Base-by-base conservation (phyloP, 345 rosid genomes). In the Garcia nutans region DNA sequence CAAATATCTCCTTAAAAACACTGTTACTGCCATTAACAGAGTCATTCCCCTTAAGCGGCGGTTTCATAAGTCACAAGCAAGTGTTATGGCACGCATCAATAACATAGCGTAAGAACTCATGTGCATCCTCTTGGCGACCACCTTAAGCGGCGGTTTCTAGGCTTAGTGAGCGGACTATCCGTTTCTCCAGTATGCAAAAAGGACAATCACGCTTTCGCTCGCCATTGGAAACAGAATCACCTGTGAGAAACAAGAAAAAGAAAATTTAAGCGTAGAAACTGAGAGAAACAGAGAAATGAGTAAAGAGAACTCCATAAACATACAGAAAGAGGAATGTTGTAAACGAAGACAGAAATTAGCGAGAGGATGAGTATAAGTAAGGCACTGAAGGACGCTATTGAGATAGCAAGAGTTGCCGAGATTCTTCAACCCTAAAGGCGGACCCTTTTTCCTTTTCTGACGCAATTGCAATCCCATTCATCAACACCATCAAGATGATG, bases 391-490 rank as follows among this genome's bases (percentile, higher is more conserved):
- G 80, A 86, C 99, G 88, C 97, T 89, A 85, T 96, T 96, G 78
- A 96, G 93, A 80, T 96, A 96, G 71, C 99, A 96, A 44, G 97
- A 85, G 85, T 96, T 96, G 83, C 99, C 97, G 83, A 96, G 98
- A 80, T 96, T 96, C 67, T 79, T 85, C 70, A 96, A 84, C 84
- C 99, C 98, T 87, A 96, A 74, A 15, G 99, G 99, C 47, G 94
- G 93, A 10, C 95, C 90, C 59, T 82, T 87, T 75, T 89, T 89
- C 73, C 97, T 90, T 76, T 88, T 88, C 69, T 84, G 91, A 82
- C 91, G 94, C 88, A 89, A 84, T 67, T 87, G 85, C 76, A 80
- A 81, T 82, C 80, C 83, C 83, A 80, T 80, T 76, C 83, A 80
- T 65, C 74, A 70, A 20, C 74, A 70, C 49, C 63, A 70, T 55